A percentile compares a stretch with the other conserved stretches of the same genome.
Evolutionary conservation across 345 rosid species (phyloP).

Genomic region (Eucalyptus sp.): DNA sequence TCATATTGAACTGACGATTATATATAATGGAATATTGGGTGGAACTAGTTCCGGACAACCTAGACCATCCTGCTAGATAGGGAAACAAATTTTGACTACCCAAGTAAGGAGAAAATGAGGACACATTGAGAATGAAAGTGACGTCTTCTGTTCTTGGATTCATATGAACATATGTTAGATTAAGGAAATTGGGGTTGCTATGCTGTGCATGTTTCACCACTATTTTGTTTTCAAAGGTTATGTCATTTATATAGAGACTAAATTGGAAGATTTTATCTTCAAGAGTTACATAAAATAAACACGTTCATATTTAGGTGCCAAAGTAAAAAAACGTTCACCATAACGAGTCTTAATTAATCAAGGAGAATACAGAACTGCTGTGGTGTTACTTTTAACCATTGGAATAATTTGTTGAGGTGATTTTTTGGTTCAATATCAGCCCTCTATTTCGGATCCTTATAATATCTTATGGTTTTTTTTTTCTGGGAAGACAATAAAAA

Average conservation of each 20-base stretch:
- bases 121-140: not conserved
- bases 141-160: not conserved
- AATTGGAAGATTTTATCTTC: not conserved
- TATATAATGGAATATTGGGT: not conserved
- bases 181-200: not conserved
- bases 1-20: not conserved
- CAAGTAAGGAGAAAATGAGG: not conserved
- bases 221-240: not conserved
- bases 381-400: not conserved
- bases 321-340: not conserved
- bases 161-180: not conserved
- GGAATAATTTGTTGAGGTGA: not conserved
- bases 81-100: not conserved
- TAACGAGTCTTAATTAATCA: not conserved
- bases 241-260: not conserved
- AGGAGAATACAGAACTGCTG: not conserved
- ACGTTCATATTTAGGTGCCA: not conserved
- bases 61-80: not conserved
- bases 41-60: not conserved
- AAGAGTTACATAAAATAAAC: not conserved
- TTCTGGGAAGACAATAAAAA: not conserved
- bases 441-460: not conserved
- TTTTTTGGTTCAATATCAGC: not conserved
- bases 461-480: not conserved
- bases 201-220: not conserved